Evolutionary conservation across 179 eudicot species (phyloP), one percentile per base, ranked within the genome.

Genomic region (Carnegiea gigantea): DNA sequence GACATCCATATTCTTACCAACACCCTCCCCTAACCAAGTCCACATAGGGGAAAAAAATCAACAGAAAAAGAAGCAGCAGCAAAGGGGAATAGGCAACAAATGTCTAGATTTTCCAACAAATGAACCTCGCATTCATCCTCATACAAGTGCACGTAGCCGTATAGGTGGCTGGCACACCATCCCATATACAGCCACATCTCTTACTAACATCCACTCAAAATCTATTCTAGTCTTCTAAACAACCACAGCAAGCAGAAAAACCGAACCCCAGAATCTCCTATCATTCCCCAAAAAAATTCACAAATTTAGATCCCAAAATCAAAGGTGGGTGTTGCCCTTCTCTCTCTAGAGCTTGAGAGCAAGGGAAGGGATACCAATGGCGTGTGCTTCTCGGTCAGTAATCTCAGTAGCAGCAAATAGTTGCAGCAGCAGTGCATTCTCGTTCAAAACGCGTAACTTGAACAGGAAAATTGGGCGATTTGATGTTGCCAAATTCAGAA

Each of bases 301-400:
- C 43, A 68, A 57, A 26, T 28, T 36, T 1, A 70, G 5, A 23
- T 38, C 53, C 38, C 30, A 57, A 30, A 70, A 54, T 77, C 14
- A 36, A 68, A 81, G 73, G 9, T 68, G 21, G 70, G 36, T 49
- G 30, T 18, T 64, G 28, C 51, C 43, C 73, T 21, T 59, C 38
- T 82, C 68, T 78, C 65, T 82, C n/a, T 23, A 24, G 4, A 76
- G 15, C 44, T 15, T 53, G 77, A 53, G 74, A 24, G 40, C 70
- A 18, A 33, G 18, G 7, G 57, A 60, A 60, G 51, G 48, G 18
- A 13, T 24, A 15, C 0, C 65, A 76, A 86, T 86, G 88, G 88
- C 88, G 5, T 86, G 88, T 81, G 64, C 75, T 73, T 83, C 88
- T 46, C 70, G 82, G 18, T 83, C 83, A 65, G 75, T 76, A 33